Conservation (phyloP, 371 early-diverging fungal species). For the Rhizopus stolonifer region DNA sequence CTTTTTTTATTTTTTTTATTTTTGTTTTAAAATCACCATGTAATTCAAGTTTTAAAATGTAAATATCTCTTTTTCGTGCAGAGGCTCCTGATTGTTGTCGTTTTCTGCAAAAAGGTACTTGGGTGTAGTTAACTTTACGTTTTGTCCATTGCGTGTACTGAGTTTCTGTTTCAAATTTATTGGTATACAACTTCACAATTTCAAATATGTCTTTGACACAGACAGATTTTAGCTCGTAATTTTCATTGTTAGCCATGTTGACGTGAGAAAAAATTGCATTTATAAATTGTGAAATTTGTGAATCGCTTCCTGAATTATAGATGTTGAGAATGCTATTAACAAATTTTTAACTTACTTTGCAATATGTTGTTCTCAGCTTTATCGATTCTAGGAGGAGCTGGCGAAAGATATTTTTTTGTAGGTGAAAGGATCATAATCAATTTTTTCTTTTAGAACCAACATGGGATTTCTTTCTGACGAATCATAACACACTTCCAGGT, state of each 20-base stretch:
- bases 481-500: slow-evolving; percentile 12
- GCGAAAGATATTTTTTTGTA: slow-evolving; percentile 4
- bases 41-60: slow-evolving; percentile 12
- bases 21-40: slow-evolving; percentile 11
- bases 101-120: slow-evolving; percentile 8
- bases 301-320: slow-evolving; percentile 14
- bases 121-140: neutral
- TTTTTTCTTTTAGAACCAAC: neutral
- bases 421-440: neutral
- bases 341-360: slow-evolving; percentile 4
- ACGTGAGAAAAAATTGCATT: slow-evolving; percentile 15
- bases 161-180: too few relatives aligned
- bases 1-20: too few relatives aligned
- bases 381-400: slow-evolving; percentile 1
- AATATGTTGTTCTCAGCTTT: slow-evolving; percentile 1
- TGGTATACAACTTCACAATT: neutral
- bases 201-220: neutral
- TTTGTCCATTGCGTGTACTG: too few relatives aligned
- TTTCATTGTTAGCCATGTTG: slow-evolving; percentile 1
- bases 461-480: slow-evolving; percentile 6
- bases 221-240: slow-evolving; percentile 2
- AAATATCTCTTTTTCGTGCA: slow-evolving; percentile 7
- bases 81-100: slow-evolving; percentile 8
- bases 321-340: slow-evolving; percentile 16
- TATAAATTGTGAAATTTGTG: slow-evolving; percentile 17